A percentile compares a stretch with the other conserved stretches of the same genome.
Evolutionary conservation across 441 rosid genomes (phyloP).

Genomic region (California macrophylla): DNA sequence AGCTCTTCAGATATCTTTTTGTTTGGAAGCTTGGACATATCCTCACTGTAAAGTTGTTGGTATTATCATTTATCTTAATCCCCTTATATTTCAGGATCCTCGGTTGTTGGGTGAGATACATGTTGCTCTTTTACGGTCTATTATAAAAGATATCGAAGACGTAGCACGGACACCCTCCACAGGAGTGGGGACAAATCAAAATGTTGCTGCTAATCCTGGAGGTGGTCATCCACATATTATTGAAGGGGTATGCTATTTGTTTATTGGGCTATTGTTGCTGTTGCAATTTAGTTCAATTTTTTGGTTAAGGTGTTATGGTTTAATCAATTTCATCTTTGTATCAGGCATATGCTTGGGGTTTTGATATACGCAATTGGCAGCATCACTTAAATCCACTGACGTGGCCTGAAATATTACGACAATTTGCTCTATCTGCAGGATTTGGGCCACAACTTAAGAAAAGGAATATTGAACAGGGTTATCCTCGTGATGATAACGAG

Average conservation of each 20-base stretch:
- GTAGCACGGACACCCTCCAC: slow-evolving; percentile 48
- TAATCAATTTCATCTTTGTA: slow-evolving; percentile 14
- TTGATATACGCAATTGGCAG: slow-evolving; percentile 70
- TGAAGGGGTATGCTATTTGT: slow-evolving; percentile 58
- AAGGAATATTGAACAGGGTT: slow-evolving; percentile 34
- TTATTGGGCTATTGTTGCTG: neutral
- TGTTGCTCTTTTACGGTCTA: slow-evolving; percentile 50
- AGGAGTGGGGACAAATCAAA: slow-evolving; percentile 54
- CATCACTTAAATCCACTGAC: slow-evolving; percentile 57
- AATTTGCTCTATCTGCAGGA: slow-evolving; percentile 77
- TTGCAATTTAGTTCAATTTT: slow-evolving; percentile 5
- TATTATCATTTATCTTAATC: slow-evolving; percentile 19
- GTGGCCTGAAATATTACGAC: slow-evolving; percentile 85
- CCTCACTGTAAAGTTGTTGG: slow-evolving; percentile 17
- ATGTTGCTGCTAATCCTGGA: slow-evolving; percentile 53
- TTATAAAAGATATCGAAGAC: slow-evolving; percentile 80
- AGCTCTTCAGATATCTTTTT: slow-evolving; percentile 17
- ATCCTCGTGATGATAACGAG: slow-evolving; percentile 53
- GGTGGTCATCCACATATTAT: slow-evolving; percentile 81
- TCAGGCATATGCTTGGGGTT: slow-evolving; percentile 86
- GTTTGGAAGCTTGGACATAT: slow-evolving; percentile 7
- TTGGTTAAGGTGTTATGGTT: neutral
- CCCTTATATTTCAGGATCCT: slow-evolving; percentile 45
- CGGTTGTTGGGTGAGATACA: slow-evolving; percentile 74
- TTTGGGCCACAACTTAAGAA: slow-evolving; percentile 64